Conservation (phyloP, 192 early-diverging fungal genomes). For the Coemansia sp. region DNA sequence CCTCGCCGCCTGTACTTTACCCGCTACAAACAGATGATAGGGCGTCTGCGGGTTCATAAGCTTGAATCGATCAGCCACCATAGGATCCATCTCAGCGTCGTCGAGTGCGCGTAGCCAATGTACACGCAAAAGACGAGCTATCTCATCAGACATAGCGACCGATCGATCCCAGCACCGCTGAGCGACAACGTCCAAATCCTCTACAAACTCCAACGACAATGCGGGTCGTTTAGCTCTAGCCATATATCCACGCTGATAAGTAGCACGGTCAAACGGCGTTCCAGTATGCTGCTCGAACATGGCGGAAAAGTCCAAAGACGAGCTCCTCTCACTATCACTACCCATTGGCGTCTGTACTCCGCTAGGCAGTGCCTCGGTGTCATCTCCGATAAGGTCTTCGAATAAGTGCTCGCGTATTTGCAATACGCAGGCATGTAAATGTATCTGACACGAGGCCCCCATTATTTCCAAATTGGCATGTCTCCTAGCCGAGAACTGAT, state of each 20-base stretch:
- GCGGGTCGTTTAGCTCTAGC: slow-evolving; percentile 37
- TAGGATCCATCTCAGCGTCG: slow-evolving; percentile 12
- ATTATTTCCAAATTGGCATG: slow-evolving; percentile 58
- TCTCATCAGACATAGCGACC: slow-evolving; percentile 43
- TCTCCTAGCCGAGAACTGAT: slow-evolving; percentile 45
- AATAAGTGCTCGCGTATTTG: slow-evolving; percentile 56
- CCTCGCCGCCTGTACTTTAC: slow-evolving; percentile 51
- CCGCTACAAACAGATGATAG: slow-evolving; percentile 54
- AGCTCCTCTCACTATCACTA: slow-evolving; percentile 6
- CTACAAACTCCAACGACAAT: slow-evolving; percentile 31
- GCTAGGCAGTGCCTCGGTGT: background rate
- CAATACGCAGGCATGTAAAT: slow-evolving; percentile 47
- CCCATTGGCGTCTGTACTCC: background rate
- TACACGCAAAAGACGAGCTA: slow-evolving; percentile 34
- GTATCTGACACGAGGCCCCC: slow-evolving; percentile 48
- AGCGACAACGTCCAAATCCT: slow-evolving; percentile 35
- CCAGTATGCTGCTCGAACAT: slow-evolving; percentile 37
- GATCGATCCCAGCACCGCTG: slow-evolving; percentile 43
- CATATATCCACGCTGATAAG: slow-evolving; percentile 44
- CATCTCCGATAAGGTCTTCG: slow-evolving; percentile 37
- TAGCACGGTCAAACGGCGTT: slow-evolving; percentile 22
- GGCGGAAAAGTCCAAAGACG: slow-evolving; percentile 26
- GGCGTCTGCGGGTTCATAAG: slow-evolving; percentile 56
- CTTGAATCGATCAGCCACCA: slow-evolving; percentile 49
- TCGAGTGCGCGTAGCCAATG: slow-evolving; percentile 38